Conservation (phyloP, 192 early-diverging fungal genomes). For the Entophlyctis luteolus region DNA sequence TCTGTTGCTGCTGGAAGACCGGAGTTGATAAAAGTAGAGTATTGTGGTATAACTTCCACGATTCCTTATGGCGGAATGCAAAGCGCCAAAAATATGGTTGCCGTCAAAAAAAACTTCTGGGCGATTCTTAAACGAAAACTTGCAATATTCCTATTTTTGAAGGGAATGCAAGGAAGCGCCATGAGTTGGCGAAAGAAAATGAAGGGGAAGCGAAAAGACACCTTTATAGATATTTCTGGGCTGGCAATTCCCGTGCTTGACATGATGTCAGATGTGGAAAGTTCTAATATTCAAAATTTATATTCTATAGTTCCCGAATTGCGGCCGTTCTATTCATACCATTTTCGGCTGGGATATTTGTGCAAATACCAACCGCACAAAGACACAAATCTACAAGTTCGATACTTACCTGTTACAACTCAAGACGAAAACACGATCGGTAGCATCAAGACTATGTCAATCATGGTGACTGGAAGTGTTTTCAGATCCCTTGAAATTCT, state of each 20-base stretch:
- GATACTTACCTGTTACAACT: slow-evolving; percentile 52
- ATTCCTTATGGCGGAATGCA: slow-evolving; percentile 46
- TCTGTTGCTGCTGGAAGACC: slow-evolving; percentile 41
- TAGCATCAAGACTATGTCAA: slow-evolving; percentile 36
- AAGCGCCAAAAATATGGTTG: slow-evolving; percentile 22
- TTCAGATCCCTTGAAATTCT: slow-evolving; percentile 50
- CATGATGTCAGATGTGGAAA: neutral
- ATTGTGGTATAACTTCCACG: slow-evolving; percentile 43
- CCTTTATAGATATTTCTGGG: slow-evolving; percentile 31
- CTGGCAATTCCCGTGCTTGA: slow-evolving; percentile 19
- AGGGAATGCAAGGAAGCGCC: too few relatives aligned
- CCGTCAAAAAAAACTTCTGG: slow-evolving; percentile 51
- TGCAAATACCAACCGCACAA: slow-evolving; percentile 45
- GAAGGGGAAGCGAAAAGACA: slow-evolving; percentile 18
- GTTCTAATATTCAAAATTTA: slow-evolving; percentile 22
- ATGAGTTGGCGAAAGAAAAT: slow-evolving; percentile 12
- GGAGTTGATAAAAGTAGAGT: slow-evolving; percentile 50
- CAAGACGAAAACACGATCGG: slow-evolving; percentile 27
- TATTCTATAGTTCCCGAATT: slow-evolving; percentile 41
- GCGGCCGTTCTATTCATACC: slow-evolving; percentile 55
- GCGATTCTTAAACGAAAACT: slow-evolving; percentile 51
- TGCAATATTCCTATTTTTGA: slow-evolving; percentile 42
- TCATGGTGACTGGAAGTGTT: slow-evolving; percentile 41
- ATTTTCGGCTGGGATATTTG: slow-evolving; percentile 49
- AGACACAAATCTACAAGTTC: slow-evolving; percentile 43